Evolutionary conservation across 1,284 basidiomycete species (phyloP).

Genomic region (Takashimella koratensis): DNA sequence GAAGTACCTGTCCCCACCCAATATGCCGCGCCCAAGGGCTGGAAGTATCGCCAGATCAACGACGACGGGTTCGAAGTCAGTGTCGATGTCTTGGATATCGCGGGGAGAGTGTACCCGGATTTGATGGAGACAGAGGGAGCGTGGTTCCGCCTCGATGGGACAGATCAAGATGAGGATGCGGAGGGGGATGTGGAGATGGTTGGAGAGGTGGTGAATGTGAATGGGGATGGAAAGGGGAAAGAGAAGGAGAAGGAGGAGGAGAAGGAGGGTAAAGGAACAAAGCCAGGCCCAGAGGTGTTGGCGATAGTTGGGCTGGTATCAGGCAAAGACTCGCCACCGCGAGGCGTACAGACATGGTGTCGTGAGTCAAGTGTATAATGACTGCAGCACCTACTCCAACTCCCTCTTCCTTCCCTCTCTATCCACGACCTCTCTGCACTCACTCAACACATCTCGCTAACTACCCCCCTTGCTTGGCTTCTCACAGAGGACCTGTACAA

Average conservation of each 20-base stretch:
- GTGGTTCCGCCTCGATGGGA: constrained; percentile 5
- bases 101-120: constrained; percentile 38
- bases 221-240: background rate
- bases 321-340: background rate
- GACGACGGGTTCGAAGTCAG: constrained; percentile 22
- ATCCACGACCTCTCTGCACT: too few species aligned
- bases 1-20: constrained; percentile 7
- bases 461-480: too few species aligned
- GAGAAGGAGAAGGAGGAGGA: background rate
- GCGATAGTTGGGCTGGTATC: background rate
- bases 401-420: constrained; percentile 1
- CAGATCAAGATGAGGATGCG: background rate
- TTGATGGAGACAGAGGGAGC: constrained; percentile 20
- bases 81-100: constrained; percentile 40
- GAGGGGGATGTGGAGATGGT: background rate
- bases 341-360: background rate
- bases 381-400: background rate
- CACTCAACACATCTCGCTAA: too few species aligned
- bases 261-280: background rate
- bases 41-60: constrained; percentile 31
- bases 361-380: too few species aligned
- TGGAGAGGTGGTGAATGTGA: background rate
- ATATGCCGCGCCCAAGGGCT: constrained; percentile 22
- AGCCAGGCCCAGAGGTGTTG: background rate
- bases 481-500: constrained; percentile 20